Evolutionary conservation across 1,139 yeast species (phyloP).

Genomic region (Zhuliangozyma blackwelliae): DNA sequence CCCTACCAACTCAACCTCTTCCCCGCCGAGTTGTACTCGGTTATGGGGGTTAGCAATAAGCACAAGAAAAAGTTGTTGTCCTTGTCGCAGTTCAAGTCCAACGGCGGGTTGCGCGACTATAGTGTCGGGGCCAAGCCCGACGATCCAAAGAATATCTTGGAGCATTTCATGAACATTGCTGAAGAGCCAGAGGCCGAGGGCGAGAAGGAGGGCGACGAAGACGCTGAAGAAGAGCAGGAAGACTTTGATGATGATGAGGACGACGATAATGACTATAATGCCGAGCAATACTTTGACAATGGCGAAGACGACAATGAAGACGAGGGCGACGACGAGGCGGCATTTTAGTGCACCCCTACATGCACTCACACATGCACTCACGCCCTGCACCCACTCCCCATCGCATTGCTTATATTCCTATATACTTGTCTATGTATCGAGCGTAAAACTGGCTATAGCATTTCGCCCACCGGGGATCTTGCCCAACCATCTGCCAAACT

Average conservation of each 20-base stretch:
- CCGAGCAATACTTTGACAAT: slow-evolving; percentile 56
- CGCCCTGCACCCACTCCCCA: no score
- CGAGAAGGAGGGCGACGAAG: slow-evolving; percentile 33
- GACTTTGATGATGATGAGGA: slow-evolving; percentile 59
- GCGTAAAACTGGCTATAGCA: slow-evolving; percentile 36
- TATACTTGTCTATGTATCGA: slow-evolving; percentile 13
- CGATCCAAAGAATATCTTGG: slow-evolving; percentile 40
- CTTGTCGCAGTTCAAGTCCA: slow-evolving; percentile 44
- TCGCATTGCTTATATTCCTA: no score
- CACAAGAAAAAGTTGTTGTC: slow-evolving; percentile 51
- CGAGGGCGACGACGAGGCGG: slow-evolving; percentile 84
- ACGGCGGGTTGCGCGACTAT: slow-evolving; percentile 44
- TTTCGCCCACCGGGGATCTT: slow-evolving; percentile 40
- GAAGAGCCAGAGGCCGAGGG: slow-evolving; percentile 48
- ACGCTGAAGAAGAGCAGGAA: slow-evolving; percentile 36
- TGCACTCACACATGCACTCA: no score
- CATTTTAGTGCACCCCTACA: slow-evolving; percentile 53
- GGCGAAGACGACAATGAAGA: slow-evolving; percentile 77
- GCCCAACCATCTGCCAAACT: slow-evolving; percentile 76
- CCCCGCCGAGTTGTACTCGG: slow-evolving; percentile 74
- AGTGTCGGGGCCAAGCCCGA: slow-evolving; percentile 19
- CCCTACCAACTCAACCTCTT: slow-evolving; percentile 71
- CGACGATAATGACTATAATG: slow-evolving; percentile 61
- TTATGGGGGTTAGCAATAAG: slow-evolving; percentile 63
- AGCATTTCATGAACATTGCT: slow-evolving; percentile 57